Conservation (phyloP, 768 basidiomycete genomes). For the Xerocomellus dryophilus region DNA sequence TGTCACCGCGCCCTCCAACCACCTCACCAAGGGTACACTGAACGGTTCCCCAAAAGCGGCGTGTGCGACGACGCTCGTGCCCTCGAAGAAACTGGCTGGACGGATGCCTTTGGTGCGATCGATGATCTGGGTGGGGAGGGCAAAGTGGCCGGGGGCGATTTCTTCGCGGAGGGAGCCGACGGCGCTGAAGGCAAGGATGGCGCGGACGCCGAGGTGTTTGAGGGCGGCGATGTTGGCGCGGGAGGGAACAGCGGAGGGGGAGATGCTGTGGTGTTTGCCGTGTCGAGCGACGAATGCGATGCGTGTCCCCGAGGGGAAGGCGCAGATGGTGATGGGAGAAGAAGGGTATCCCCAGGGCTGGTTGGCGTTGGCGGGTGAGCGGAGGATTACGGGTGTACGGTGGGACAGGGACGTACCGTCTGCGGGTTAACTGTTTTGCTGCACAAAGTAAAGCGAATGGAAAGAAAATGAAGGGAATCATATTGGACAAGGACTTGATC, state of each 20-base stretch:
- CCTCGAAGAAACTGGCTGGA: slow-evolving; percentile 86
- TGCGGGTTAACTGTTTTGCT: slow-evolving; percentile 77
- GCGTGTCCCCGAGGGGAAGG: slow-evolving; percentile 75
- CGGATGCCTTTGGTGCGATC: slow-evolving; percentile 94
- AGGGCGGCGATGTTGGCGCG: slow-evolving; percentile 95
- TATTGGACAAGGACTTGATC: background rate
- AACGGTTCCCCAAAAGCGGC: slow-evolving; percentile 84
- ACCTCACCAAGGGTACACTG: slow-evolving; percentile 55
- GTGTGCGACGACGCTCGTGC: slow-evolving; percentile 78
- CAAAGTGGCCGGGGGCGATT: slow-evolving; percentile 85
- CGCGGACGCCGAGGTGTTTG: slow-evolving; percentile 86
- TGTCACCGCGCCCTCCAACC: slow-evolving; percentile 64
- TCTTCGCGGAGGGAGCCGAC: slow-evolving; percentile 95
- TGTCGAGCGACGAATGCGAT: slow-evolving; percentile 94
- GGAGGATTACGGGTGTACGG: background rate
- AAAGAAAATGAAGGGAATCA: background rate
- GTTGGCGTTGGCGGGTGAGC: background rate
- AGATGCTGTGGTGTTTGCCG: slow-evolving; percentile 73
- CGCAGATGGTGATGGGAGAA: slow-evolving; percentile 87
- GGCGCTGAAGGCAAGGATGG: slow-evolving; percentile 90
- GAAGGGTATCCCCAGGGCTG: slow-evolving; percentile 94
- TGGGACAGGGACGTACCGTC: slow-evolving; percentile 53
- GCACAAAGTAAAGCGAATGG: background rate
- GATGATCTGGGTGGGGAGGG: slow-evolving; percentile 88
- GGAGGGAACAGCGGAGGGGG: slow-evolving; percentile 76